Evolutionary conservation across 768 basidiomycete species (phyloP), one percentile per base, ranked within the genome.

Genomic region (Rhizopogon vesiculosus): DNA sequence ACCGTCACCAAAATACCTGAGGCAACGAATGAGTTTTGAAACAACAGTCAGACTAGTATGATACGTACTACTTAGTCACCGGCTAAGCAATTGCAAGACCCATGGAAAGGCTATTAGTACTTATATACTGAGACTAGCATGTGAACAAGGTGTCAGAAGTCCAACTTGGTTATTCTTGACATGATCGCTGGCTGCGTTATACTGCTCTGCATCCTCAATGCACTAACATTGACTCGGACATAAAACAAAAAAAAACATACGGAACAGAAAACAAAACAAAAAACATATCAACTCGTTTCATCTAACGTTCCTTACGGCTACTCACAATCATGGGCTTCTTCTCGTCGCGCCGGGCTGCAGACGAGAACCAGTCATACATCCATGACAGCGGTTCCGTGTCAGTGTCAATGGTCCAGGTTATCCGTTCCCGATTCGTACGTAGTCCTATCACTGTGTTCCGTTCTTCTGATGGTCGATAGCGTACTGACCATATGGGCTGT

Each of bases 351-450:
- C 54, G 55, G 19, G 61, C 55, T 33, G 22, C 57, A 16, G 56
- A 57, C 41, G 62, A 62, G 15, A 51, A 51, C 66, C 53, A 57
- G 13, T 15, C 38, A 9, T 35, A 58, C 28, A 51, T 62, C 22
- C 60, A 67, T 52, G 61, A 64, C 42, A 73, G 79, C 63, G 78
- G 71, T 68, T 78, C 80, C 31, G 79, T 84, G 54, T 76, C 41
- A n/a, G 39, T 49, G 48, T 49, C 48, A 16, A 38, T 49, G 51
- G 68, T 81, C 29, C 74, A 78, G 57, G 80, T 81, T 64, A 81
- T 84, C 51, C 80, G 83, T 63, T 83, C 83, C 62, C 76, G 83
- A 68, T 82, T 84, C 62, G 82, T 84, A 60, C 63, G 81, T 77
- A 28, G 42, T 38, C 22, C 19, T 39, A 25, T 38, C 66, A 56